Conservation (phyloP, 495 filamentous ascomycete species). For the Aspergillus affinis region DNA sequence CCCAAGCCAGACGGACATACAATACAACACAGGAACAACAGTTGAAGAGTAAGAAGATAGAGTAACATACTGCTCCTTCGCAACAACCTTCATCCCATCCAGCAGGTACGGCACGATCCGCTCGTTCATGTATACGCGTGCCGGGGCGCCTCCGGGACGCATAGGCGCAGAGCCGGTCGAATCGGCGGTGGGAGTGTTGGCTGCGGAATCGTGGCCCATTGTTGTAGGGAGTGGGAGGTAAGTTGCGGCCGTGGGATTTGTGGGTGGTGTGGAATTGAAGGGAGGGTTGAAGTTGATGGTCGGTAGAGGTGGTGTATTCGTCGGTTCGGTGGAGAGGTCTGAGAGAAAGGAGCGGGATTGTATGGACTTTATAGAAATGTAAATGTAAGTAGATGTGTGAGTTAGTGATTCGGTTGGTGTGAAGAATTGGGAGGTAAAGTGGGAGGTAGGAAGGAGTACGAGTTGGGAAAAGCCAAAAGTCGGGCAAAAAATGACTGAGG, state of each 20-base stretch:
- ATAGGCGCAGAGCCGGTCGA: constrained; percentile 41
- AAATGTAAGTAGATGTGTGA: neutral
- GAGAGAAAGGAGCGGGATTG: neutral
- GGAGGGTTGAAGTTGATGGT: neutral
- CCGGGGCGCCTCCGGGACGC: constrained; percentile 75
- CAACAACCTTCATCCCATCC: constrained; percentile 89
- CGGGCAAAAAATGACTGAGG: neutral
- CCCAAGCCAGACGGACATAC: too few relatives aligned
- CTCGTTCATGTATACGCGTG: constrained; percentile 84
- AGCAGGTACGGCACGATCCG: constrained; percentile 81
- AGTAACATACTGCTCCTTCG: constrained; percentile 71
- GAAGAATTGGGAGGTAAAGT: neutral
- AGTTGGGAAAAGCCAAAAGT: neutral
- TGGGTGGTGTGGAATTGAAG: constrained; percentile 10
- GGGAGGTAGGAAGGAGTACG: neutral
- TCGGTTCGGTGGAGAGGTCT: neutral
- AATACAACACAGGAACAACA: neutral
- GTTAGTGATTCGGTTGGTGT: neutral
- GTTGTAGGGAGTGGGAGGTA: neutral
- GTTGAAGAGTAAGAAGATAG: too few relatives aligned
- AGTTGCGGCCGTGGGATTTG: neutral
- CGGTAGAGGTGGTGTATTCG: constrained; percentile 3
- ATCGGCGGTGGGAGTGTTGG: constrained; percentile 39
- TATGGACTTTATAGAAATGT: neutral
- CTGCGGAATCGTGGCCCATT: constrained; percentile 25